A percentile compares a stretch with the other conserved stretches of the same genome.
Conservation (phyloP, 2,329 filamentous ascomycete species). For the Hirsutella thompsonii region DNA sequence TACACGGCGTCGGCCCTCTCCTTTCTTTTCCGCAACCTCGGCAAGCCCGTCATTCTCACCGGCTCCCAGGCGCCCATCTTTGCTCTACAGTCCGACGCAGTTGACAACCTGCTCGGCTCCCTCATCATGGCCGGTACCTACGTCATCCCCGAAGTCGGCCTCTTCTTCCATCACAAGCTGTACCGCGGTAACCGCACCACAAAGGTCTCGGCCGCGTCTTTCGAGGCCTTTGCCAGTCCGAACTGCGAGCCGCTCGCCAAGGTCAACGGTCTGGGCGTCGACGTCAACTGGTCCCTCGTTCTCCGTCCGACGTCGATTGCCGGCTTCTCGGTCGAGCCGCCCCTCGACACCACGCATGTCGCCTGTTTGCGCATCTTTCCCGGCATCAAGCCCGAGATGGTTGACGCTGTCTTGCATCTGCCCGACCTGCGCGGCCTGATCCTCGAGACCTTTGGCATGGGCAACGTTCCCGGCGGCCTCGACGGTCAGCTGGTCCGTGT, state of each 20-base stretch:
- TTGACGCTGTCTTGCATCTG: slow-evolving; percentile 68
- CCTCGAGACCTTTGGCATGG: slow-evolving; percentile 85
- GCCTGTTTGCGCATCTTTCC: slow-evolving; percentile 85
- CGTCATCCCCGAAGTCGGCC: slow-evolving; percentile 81
- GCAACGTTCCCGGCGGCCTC: slow-evolving; percentile 74
- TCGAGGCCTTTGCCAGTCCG: slow-evolving; percentile 80
- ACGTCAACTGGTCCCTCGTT: slow-evolving; percentile 69
- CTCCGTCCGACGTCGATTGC: slow-evolving; percentile 61
- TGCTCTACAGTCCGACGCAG: slow-evolving; percentile 79
- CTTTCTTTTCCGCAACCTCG: slow-evolving; percentile 85
- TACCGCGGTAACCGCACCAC: slow-evolving; percentile 81
- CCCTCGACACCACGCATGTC: slow-evolving; percentile 76
- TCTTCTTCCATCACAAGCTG: slow-evolving; percentile 87
- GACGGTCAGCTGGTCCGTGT: slow-evolving; percentile 70
- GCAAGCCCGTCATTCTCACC: slow-evolving; percentile 83
- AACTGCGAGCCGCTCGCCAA: slow-evolving; percentile 72
- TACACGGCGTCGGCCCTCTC: slow-evolving; percentile 85
- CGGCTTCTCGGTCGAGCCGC: slow-evolving; percentile 60
- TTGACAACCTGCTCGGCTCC: slow-evolving; percentile 79
- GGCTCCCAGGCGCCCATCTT: slow-evolving; percentile 78
- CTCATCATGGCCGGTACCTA: slow-evolving; percentile 87
- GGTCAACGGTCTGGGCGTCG: slow-evolving; percentile 68
- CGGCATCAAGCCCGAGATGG: slow-evolving; percentile 86
- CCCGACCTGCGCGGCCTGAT: slow-evolving; percentile 71
- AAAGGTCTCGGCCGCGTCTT: slow-evolving; percentile 77